Evolutionary conservation across 371 early-diverging fungal genomes (phyloP).

Genomic region (Capniomyces stellatus): DNA sequence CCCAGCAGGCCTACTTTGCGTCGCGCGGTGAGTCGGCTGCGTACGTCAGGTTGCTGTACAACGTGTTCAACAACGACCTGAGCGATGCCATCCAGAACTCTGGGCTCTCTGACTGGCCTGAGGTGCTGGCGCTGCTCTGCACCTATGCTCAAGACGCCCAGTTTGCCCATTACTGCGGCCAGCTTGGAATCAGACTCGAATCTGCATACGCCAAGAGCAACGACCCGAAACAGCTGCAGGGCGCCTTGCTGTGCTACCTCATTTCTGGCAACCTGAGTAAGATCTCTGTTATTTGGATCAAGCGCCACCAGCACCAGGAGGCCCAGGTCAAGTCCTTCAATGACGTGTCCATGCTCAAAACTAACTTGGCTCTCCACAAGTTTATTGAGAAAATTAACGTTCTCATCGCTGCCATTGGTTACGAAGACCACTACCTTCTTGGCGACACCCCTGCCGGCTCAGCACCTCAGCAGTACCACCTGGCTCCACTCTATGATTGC

Average conservation of each 20-base stretch:
- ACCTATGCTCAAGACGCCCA: conserved; percentile 70
- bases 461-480: conserved; percentile 17
- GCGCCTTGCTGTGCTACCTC: conserved; percentile 75
- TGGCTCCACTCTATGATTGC: conserved; percentile 60
- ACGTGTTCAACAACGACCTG: conserved; percentile 62
- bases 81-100: conserved; percentile 60
- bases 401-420: conserved; percentile 75
- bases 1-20: conserved; percentile 74
- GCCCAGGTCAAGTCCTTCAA: conserved; percentile 8
- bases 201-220: conserved; percentile 16
- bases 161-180: conserved; percentile 45
- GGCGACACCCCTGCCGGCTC: conserved; percentile 4
- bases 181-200: conserved; percentile 51
- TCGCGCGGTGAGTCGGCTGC: conserved; percentile 36
- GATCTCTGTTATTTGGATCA: conserved; percentile 72
- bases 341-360: conserved; percentile 25
- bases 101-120: conserved; percentile 74
- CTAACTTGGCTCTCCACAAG: conserved; percentile 40
- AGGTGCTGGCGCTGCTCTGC: conserved; percentile 74
- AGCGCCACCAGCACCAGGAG: conserved; percentile 13
- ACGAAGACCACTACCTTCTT: conserved; percentile 32
- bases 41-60: conserved; percentile 66
- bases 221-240: conserved; percentile 25
- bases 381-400: conserved; percentile 81
- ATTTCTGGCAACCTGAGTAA: conserved; percentile 74